These are phyloP conservation scores for Chaetothyriales sp. DNA, from an alignment of 2,329 filamentous ascomycete species.

Conservation along the genomic window DNA sequence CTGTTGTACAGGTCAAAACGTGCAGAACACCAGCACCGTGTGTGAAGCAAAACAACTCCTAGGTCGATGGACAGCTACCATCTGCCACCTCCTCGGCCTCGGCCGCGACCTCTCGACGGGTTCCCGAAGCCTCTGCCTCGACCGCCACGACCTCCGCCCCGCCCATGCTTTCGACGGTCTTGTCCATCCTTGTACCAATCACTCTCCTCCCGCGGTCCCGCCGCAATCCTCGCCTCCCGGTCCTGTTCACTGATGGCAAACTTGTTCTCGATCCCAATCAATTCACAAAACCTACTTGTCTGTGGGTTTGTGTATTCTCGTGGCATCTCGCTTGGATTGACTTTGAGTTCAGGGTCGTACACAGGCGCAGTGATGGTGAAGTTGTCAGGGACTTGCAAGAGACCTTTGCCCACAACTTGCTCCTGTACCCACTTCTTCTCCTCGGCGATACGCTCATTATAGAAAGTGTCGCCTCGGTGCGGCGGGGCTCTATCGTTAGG, in stretches of 20 bases:
- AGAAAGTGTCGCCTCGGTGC: constrained; percentile 54
- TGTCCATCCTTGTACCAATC: constrained; percentile 9
- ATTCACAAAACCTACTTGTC: constrained; percentile 62
- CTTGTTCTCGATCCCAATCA: constrained; percentile 62
- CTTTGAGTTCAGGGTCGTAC: constrained; percentile 44
- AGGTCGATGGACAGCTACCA: not conserved
- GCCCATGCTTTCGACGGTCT: constrained; percentile 8
- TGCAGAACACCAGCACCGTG: not conserved
- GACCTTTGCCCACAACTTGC: constrained; percentile 48
- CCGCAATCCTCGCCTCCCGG: constrained; percentile 41
- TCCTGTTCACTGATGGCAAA: constrained; percentile 63
- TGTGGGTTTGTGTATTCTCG: constrained; percentile 77
- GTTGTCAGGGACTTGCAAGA: constrained; percentile 58
- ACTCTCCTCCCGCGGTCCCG: constrained; percentile 38
- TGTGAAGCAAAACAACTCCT: not conserved
- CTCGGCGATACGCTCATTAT: constrained; percentile 50
- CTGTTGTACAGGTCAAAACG: not conserved
- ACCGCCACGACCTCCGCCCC: constrained; percentile 10
- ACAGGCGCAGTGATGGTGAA: constrained; percentile 63
- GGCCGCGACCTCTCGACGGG: constrained; percentile 5
- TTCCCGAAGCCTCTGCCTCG: constrained; percentile 5
- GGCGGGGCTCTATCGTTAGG: constrained; percentile 36
- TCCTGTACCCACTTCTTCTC: constrained; percentile 69
- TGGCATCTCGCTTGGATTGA: constrained; percentile 48
- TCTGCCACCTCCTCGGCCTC: constrained; percentile 5